Base-by-base conservation (phyloP, 306 rosid genomes). In the Erythrophleum fordii region DNA sequence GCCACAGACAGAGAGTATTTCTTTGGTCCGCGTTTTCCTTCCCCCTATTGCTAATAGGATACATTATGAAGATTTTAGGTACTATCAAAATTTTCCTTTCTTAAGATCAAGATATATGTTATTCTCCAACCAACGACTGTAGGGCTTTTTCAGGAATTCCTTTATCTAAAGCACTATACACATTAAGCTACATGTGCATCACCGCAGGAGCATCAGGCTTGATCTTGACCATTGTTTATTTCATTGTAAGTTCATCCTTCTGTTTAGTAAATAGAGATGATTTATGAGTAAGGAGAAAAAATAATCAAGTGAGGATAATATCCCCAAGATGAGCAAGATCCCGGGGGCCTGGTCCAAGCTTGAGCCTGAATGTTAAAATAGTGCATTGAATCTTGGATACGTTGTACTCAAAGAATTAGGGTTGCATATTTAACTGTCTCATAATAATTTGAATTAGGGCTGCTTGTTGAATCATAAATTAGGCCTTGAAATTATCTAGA, bases 161-260 rank as follows among this genome's bases (percentile, higher is more conserved):
- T 79, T 82, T 89, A 72, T 90, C 91, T 78, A 92, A 92, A 83
- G 91, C 93, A 9, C 83, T 92, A 55, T 90, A 90, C 87, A 89
- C 97, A 41, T 73, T 90, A 86, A 92, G 97, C 87, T 92, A 89
- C 84, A 88, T 84, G 84, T 92, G 85, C 85, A 58, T 90, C 80
- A 89, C 97, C 0, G 88, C 91, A 23, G 97, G 97, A 66, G 91
- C 91, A 52, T 92, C 95, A 2, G 97, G 93, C 82, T 83, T 92
- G 85, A 83, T 84, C 72, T 83, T 90, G 83, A 85, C 87, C 66
- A 53, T 79, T 61, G 73, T 90, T 75, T 92, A 86, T 82, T 92
- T 69, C 86, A 80, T 89, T 16, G 97, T 90, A 86, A 89, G 95
- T 80, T 80, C 23, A 9, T 66, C 66, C 51, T 77, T 23, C 72